A percentile compares a stretch with the other conserved stretches of the same genome.
These are phyloP conservation scores for Thalassiosira gravida DNA, from an alignment of 352 stramenopile species.

Conservation along the genomic window DNA sequence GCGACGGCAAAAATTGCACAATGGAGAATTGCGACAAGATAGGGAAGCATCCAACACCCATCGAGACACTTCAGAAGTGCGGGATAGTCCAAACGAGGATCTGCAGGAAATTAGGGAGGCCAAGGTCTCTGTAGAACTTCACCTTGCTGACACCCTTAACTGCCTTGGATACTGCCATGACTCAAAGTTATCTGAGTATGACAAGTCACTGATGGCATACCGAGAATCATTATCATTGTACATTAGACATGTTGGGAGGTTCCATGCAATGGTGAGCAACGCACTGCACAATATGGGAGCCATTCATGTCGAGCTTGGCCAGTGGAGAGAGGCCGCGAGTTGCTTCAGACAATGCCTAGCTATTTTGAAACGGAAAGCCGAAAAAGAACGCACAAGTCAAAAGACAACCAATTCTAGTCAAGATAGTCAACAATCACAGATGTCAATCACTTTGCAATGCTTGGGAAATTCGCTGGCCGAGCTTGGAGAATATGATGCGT, in stretches of 20 bases:
- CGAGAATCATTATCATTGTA: constrained; percentile 71
- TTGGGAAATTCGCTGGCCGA: constrained; percentile 62
- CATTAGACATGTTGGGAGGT: constrained; percentile 60
- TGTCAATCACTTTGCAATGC: constrained; percentile 54
- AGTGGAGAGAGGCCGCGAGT: constrained; percentile 63
- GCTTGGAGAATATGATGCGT: constrained; percentile 67
- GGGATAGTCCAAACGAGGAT: constrained; percentile 26
- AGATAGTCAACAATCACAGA: constrained; percentile 13
- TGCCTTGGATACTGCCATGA: constrained; percentile 72
- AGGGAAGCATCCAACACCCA: constrained; percentile 19
- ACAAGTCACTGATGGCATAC: constrained; percentile 65
- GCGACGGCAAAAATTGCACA: neutral
- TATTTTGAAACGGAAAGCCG: constrained; percentile 60
- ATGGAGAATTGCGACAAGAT: constrained; percentile 27
- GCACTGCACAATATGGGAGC: constrained; percentile 67
- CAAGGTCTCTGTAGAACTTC: constrained; percentile 67
- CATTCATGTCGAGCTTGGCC: constrained; percentile 66
- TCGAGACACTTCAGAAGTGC: constrained; percentile 18
- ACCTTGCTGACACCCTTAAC: constrained; percentile 69
- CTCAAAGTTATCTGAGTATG: constrained; percentile 59
- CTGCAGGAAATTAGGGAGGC: constrained; percentile 64
- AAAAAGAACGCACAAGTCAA: constrained; percentile 33
- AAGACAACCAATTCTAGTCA: neutral
- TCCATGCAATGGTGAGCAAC: constrained; percentile 68
- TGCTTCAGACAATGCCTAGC: constrained; percentile 64